Evolutionary conservation across 768 basidiomycete genomes (phyloP), one percentile per base, ranked within the genome.

Genomic region (Macrolepiota albuminosa): DNA sequence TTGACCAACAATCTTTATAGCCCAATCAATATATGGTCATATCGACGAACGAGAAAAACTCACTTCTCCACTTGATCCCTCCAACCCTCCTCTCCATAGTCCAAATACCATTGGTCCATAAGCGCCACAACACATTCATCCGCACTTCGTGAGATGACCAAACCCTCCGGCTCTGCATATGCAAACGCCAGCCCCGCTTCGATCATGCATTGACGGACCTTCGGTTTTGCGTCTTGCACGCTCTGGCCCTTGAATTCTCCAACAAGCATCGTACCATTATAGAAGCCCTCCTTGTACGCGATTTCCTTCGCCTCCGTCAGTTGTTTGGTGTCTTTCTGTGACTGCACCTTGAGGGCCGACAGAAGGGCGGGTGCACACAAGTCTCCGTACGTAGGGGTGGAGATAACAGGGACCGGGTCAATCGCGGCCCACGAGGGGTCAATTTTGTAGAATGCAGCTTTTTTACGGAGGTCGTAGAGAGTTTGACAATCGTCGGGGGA

Each of bases 101-200:
- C 94, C 72, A 98, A 75, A 73, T 98, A 99, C 95, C 96, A 99
- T 74, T 99, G 97, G 71, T 99, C 97, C 85, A 95, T 95, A 64
- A 99, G 76, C 3, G 96, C 95, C 59, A 99, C 94, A 21, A 98
- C 91, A 76, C 97, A 99, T 74, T 98, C 96, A 69, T 99, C 97
- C n/a, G 84, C 86, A 72, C 90, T 93, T 47, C 96, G 81, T 48
- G 89, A 92, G 10, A 54, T 54, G 42, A 54, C 55, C 37, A 57
- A 34, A 6, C 89, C 90, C 73, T 98, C 95, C 0, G 96, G 96
- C 74, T 98, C 96, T 10, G 95, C 94, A 70, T 99, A 99, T 59
- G 91, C 81, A 67, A 97, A 87, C 7, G 92, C 96, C 57, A 91
- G 67, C 2, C 87, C 88, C 7, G 74, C 77, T 58, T 83, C 82